Percentiles rank a stretch among this genome's conserved stretches.
Evolutionary conservation across 2,329 filamentous ascomycete genomes (phyloP).

Genomic region (Cryoendolithus antarcticus): DNA sequence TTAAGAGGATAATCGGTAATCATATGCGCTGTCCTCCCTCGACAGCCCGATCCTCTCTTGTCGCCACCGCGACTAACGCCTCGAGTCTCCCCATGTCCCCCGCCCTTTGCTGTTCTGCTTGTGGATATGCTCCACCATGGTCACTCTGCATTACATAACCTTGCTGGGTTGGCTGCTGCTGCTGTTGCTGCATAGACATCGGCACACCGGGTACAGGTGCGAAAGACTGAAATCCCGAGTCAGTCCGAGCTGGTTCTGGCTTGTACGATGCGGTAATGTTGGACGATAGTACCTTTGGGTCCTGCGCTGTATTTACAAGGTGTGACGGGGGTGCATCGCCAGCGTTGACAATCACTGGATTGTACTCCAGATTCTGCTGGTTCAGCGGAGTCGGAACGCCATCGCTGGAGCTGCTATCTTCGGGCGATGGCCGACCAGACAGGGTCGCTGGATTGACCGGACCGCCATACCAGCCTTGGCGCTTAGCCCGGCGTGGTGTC

Average conservation of each 20-base stretch:
- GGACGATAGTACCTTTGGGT: conserved; percentile 21
- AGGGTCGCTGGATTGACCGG: conserved; percentile 23
- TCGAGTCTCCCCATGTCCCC: conserved; percentile 46
- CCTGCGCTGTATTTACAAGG: too few relatives aligned
- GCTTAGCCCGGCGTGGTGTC: conserved; percentile 49
- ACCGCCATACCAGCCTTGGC: conserved; percentile 62
- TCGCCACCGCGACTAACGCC: conserved; percentile 53
- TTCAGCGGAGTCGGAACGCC: conserved; percentile 39
- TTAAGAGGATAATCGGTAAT: too few relatives aligned
- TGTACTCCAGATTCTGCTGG: conserved; percentile 36
- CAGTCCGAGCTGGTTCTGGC: conserved; percentile 18
- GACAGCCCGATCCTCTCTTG: conserved; percentile 37
- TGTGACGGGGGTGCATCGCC: conserved; percentile 19
- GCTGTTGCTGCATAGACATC: conserved; percentile 11
- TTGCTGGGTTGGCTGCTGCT: background rate
- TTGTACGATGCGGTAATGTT: conserved; percentile 14
- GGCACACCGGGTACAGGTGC: conserved; percentile 5
- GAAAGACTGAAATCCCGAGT: conserved; percentile 23
- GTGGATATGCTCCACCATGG: conserved; percentile 9
- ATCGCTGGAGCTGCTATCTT: conserved; percentile 44
- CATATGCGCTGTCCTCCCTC: conserved; percentile 5
- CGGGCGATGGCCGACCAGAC: conserved; percentile 36
- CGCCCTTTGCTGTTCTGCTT: conserved; percentile 7
- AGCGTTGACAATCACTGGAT: conserved; percentile 40
- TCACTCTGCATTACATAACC: conserved; percentile 22